Percentiles rank a stretch among this genome's conserved stretches.
phyloP scores from a whole-genome alignment of 2,329 filamentous ascomycete species.

The Cercospora janseana region DNA sequence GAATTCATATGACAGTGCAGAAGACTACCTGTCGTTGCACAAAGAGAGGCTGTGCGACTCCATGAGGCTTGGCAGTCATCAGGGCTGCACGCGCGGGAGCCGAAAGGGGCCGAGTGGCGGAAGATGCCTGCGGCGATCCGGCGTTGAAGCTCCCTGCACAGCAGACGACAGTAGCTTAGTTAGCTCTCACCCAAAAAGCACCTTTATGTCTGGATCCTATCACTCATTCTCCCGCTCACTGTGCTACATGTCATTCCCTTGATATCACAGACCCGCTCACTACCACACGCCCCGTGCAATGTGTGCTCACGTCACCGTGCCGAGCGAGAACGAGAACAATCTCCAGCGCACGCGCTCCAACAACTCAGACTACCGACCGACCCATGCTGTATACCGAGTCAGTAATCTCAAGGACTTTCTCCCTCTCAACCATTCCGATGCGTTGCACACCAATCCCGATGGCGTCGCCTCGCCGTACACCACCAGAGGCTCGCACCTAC shows the following conservation, averaged over 20 bases:
- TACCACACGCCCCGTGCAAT: neutral
- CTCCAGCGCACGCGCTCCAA: slow-evolving; percentile 13
- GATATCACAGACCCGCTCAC: neutral
- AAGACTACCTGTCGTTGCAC: too few relatives aligned
- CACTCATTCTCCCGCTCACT: neutral
- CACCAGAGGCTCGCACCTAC: slow-evolving; percentile 47
- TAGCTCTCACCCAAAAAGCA: slow-evolving; percentile 3
- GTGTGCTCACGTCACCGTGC: slow-evolving; percentile 10
- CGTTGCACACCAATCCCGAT: slow-evolving; percentile 20
- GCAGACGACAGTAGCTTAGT: neutral
- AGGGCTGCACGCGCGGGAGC: too few relatives aligned
- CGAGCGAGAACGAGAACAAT: slow-evolving; percentile 1
- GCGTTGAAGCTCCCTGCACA: neutral
- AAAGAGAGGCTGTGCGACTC: too few relatives aligned
- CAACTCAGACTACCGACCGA: slow-evolving; percentile 4
- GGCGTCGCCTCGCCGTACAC: slow-evolving; percentile 40
- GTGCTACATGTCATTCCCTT: slow-evolving; percentile 3
- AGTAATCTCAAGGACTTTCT: slow-evolving; percentile 40
- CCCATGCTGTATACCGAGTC: slow-evolving; percentile 25
- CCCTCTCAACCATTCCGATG: slow-evolving; percentile 35
- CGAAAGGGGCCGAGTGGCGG: too few relatives aligned
- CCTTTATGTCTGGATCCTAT: neutral
- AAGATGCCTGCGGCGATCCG: neutral
- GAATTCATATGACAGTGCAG: too few relatives aligned
- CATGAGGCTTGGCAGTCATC: too few relatives aligned